Conservation (phyloP, 306 rosid species). For the Arachis hypogaea region DNA sequence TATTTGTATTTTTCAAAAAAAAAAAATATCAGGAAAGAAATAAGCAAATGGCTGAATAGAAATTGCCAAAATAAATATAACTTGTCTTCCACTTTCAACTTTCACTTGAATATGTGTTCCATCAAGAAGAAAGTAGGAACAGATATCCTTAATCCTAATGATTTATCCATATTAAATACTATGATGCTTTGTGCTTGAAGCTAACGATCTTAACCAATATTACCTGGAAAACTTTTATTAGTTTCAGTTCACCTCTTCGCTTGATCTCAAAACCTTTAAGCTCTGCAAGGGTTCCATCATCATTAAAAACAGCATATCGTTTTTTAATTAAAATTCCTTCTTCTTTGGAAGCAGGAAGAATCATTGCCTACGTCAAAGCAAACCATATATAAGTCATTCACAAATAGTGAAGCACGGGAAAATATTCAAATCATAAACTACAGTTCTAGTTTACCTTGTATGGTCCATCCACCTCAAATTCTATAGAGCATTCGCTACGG, state of each 20-base stretch:
- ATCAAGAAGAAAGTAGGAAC: conserved; percentile 15
- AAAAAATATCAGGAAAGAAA: not conserved
- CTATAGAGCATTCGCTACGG: conserved; percentile 97
- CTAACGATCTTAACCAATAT: conserved; percentile 35
- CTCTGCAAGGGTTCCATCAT: conserved; percentile 97
- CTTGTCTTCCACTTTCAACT: not conserved
- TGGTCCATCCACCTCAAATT: conserved; percentile 99
- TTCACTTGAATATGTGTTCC: not conserved
- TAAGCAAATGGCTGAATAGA: not conserved
- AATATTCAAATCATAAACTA: conserved; percentile 20
- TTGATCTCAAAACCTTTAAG: conserved; percentile 99
- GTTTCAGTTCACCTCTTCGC: conserved; percentile 99
- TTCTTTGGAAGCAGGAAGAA: conserved; percentile 97
- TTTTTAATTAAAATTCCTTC: conserved; percentile 97
- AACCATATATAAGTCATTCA: conserved; percentile 7
- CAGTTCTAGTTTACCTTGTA: conserved; percentile 71
- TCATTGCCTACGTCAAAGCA: conserved; percentile 79
- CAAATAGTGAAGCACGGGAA: conserved; percentile 35
- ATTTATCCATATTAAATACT: conserved; percentile 29
- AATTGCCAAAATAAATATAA: not conserved
- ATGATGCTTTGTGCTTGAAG: not conserved
- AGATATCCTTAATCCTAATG: conserved; percentile 27
- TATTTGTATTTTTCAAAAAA: not conserved
- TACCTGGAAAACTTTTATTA: conserved; percentile 99
- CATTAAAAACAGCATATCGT: conserved; percentile 96